Base-by-base conservation (phyloP, 495 filamentous ascomycete genomes). In the Cenococcum geophilum region DNA sequence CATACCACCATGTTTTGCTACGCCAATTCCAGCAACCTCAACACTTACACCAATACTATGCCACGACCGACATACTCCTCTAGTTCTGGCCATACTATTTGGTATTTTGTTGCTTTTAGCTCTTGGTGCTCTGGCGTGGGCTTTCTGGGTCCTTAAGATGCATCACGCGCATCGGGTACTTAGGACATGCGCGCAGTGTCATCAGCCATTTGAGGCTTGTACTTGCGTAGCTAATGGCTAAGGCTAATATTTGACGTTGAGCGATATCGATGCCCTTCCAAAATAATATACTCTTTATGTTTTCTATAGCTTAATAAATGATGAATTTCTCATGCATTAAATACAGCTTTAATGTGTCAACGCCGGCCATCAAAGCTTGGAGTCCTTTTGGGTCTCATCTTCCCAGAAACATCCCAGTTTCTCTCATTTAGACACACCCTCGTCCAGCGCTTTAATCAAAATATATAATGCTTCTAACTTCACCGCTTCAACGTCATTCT, bases 401-500 rank as follows among this genome's bases (percentile, higher is more conserved):
- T 32, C 27, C 27, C 6, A 32, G 27, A 32, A 6, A 6, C 6
- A 32, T 10, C 43, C 3, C 43, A 5, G n/a, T 48, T 48, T 48
- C n/a, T 48, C 43, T 48, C 16, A 2, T 32, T 32, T 32, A 32
- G 27, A 32, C 27, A 32, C 6, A 32, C 27, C 51, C 55, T 67
- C 64, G 59, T 75, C 71, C 23, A 75, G 54, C 5, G 64, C 73
- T 23, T 66, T 71, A 5, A 47, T 43, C 18, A 75, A 59, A 12
- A 62, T 52, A 63, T 75, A 72, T 9, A 73, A 27, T 47, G 63
- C 61, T 66, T 75, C 72, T 57, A 82, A 64, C 66, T 74, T 73
- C 36, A 76, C 76, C 58, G 75, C 75, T 0, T 65, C 48, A 1
- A 83, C 72, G 0, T 73, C 72, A 55, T 76, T 71, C 53, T 63